Evolutionary conservation across 2,329 filamentous ascomycete species (phyloP).

Genomic region (Cladosporium sp.): DNA sequence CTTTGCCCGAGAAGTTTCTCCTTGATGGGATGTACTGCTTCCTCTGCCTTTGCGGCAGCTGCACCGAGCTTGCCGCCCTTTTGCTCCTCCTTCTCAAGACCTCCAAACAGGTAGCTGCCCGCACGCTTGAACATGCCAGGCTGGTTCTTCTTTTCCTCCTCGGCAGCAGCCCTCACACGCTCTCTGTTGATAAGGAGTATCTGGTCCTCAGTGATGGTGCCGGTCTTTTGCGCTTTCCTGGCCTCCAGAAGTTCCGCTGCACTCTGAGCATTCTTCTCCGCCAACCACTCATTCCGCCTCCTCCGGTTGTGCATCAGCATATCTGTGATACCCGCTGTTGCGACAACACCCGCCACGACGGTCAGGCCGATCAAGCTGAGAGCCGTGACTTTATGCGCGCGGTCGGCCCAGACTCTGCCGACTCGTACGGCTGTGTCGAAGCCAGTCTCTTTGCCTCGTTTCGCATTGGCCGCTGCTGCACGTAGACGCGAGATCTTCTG

Average conservation of each 20-base stretch:
- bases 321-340: conserved; percentile 64
- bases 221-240: conserved; percentile 42
- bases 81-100: conserved; percentile 38
- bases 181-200: conserved; percentile 57
- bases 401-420: conserved; percentile 60
- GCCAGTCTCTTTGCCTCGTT: conserved; percentile 51
- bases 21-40: conserved; percentile 20
- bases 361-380: conserved; percentile 60
- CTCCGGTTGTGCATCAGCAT: conserved; percentile 68
- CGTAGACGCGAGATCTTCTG: conserved; percentile 55
- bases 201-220: conserved; percentile 52
- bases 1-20: conserved; percentile 23
- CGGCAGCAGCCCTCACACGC: conserved; percentile 61
- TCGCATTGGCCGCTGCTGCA: conserved; percentile 49
- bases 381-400: conserved; percentile 60
- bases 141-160: conserved; percentile 40
- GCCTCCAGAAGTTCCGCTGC: conserved; percentile 47
- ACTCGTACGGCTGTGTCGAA: conserved; percentile 56
- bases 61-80: conserved; percentile 39
- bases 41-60: conserved; percentile 23
- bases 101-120: conserved; percentile 36
- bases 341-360: conserved; percentile 62
- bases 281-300: conserved; percentile 63
- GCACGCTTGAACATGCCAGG: conserved; percentile 39
- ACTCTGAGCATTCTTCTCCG: conserved; percentile 50